Percentiles rank a stretch among this genome's conserved stretches.
Conservation (phyloP, 164 flowering plant species). For the Hamamelis virginiana region DNA sequence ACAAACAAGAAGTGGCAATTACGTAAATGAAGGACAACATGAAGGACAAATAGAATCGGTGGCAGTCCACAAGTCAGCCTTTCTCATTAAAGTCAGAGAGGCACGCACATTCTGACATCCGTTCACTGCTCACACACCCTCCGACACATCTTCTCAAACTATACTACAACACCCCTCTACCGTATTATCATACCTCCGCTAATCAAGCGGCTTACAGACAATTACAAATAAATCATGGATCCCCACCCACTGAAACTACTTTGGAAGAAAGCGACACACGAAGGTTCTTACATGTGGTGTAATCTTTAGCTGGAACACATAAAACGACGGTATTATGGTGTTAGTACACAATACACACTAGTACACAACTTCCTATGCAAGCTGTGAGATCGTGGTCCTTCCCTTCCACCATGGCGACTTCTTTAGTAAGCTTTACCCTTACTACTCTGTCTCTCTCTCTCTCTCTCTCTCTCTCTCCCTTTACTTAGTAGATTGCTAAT, state of each 20-base stretch:
- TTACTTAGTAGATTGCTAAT: neutral
- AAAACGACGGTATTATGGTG: neutral
- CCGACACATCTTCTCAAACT: neutral
- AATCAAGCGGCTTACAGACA: neutral
- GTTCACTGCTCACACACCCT: neutral
- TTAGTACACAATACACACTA: neutral
- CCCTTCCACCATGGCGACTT: conserved; percentile 13
- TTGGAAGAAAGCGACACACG: neutral
- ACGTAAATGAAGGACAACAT: neutral
- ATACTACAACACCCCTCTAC: neutral
- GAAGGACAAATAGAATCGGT: neutral
- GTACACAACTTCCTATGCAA: conserved; percentile 10
- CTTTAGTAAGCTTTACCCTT: conserved; percentile 16
- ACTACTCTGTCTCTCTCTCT: neutral
- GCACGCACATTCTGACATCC: neutral
- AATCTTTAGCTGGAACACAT: neutral
- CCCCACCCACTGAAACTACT: neutral
- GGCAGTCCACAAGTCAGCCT: neutral
- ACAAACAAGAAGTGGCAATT: neutral
- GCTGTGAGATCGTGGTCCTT: neutral
- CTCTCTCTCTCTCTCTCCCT: neutral
- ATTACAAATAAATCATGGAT: neutral
- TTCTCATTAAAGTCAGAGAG: neutral
- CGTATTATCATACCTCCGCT: neutral
- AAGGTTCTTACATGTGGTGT: neutral